phyloP scores from a whole-genome alignment of 345 rosid species.

The Mangifera indica region DNA sequence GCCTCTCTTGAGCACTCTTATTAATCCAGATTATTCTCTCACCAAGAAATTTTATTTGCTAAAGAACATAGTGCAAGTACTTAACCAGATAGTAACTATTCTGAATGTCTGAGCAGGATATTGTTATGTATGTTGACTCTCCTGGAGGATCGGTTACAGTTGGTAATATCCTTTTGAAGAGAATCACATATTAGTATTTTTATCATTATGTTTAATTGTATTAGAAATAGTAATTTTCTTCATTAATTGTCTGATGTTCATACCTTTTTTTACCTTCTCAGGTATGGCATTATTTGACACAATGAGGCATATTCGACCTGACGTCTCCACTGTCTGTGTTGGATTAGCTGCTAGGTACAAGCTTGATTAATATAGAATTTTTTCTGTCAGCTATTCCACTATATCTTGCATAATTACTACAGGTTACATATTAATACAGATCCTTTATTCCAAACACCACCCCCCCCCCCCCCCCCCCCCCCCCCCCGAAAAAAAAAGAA shows the following conservation, averaged over 20 bases:
- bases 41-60: not conserved
- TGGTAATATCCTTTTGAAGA: slow-evolving; percentile 43
- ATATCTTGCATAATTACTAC: not conserved
- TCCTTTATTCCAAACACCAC: not conserved
- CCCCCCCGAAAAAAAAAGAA: not conserved
- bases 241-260: slow-evolving; percentile 10
- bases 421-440: not conserved
- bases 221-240: not conserved
- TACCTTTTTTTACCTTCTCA: slow-evolving; percentile 22
- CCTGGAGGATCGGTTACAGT: slow-evolving; percentile 99
- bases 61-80: slow-evolving; percentile 4
- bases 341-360: slow-evolving; percentile 95
- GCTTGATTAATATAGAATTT: not conserved
- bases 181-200: slow-evolving; percentile 8
- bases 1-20: not conserved
- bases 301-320: slow-evolving; percentile 92
- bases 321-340: slow-evolving; percentile 95
- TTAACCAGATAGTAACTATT: slow-evolving; percentile 1
- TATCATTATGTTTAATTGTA: slow-evolving; percentile 5
- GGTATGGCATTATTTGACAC: slow-evolving; percentile 97
- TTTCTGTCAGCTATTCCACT: not conserved
- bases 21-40: not conserved
- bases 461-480: too few species aligned
- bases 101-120: slow-evolving; percentile 59
- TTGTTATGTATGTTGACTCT: slow-evolving; percentile 91